phyloP scores from a whole-genome alignment of 208 protist genomes.

The Trypanosoma melophagium region DNA sequence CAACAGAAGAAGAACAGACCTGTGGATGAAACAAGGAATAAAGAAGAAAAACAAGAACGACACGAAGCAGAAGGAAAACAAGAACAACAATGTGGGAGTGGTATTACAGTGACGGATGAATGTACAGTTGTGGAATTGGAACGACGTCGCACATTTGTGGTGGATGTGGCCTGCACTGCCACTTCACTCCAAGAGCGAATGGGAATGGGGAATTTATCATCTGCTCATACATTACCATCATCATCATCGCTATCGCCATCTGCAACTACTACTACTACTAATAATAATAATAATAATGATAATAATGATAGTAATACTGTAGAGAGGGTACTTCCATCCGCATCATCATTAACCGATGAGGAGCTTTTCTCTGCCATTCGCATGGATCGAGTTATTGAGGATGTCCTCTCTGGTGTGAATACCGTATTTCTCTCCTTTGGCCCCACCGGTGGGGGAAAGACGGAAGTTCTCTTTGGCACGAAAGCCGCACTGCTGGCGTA shows the following conservation, averaged over 20 bases:
- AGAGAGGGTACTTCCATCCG: not conserved
- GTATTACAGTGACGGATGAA: conserved; percentile 23
- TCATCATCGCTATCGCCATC: too few relatives aligned
- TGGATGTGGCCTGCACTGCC: conserved; percentile 23
- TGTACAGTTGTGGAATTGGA: conserved; percentile 30
- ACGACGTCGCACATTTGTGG: conserved; percentile 22
- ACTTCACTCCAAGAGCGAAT: not conserved
- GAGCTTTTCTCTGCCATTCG: conserved; percentile 13
- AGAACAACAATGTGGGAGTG: not conserved
- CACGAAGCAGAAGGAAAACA: not conserved
- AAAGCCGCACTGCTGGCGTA: conserved; percentile 1
- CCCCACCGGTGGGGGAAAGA: conserved; percentile 24
- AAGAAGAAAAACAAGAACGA: not conserved
- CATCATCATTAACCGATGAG: not conserved
- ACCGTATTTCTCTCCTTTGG: conserved; percentile 29
- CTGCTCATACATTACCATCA: too few relatives aligned
- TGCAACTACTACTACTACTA: not conserved
- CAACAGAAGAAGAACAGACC: not conserved
- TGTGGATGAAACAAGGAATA: not conserved
- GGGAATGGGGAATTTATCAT: not conserved
- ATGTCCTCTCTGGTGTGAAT: conserved; percentile 28
- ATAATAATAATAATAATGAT: not conserved
- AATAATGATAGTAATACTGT: not conserved
- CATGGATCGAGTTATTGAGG: conserved; percentile 15
- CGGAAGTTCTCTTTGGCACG: conserved; percentile 24